Conservation (phyloP, 805 yeast genomes). For the Ogataea allantospora region DNA sequence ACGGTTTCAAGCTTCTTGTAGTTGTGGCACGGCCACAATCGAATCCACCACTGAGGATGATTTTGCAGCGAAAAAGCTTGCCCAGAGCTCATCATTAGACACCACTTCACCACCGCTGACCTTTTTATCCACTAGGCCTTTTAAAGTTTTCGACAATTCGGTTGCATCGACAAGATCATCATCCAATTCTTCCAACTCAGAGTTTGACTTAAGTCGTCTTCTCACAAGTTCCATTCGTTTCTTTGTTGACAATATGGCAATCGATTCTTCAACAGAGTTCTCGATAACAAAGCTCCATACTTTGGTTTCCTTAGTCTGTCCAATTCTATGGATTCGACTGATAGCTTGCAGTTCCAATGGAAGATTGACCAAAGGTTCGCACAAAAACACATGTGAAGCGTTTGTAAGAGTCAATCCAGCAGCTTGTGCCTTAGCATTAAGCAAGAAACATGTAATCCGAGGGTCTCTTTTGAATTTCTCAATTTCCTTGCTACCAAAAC, state of each 20-base stretch:
- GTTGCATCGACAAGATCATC: constrained; percentile 51
- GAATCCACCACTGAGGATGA: constrained; percentile 19
- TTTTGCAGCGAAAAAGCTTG: constrained; percentile 48
- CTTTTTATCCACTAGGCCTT: constrained; percentile 45
- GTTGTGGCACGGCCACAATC: constrained; percentile 15
- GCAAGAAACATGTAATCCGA: constrained; percentile 73
- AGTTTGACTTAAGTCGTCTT: constrained; percentile 20
- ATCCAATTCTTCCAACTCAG: constrained; percentile 24
- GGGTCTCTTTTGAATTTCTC: constrained; percentile 60
- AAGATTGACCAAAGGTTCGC: constrained; percentile 90
- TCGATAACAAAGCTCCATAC: constrained; percentile 91
- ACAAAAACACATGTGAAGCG: constrained; percentile 87
- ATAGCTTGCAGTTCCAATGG: constrained; percentile 90
- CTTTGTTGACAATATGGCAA: constrained; percentile 64
- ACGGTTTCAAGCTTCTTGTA: constrained; percentile 2
- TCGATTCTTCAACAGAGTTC: constrained; percentile 86
- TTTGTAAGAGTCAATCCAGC: constrained; percentile 88
- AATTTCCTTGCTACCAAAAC: constrained; percentile 38
- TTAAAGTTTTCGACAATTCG: constrained; percentile 52
- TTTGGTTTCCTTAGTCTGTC: constrained; percentile 75
- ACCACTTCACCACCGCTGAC: constrained; percentile 59
- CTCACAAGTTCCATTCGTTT: constrained; percentile 48
- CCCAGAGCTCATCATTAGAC: constrained; percentile 58
- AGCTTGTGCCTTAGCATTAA: constrained; percentile 84
- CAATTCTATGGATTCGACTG: constrained; percentile 88